These are phyloP conservation scores for Russula virescens DNA, from an alignment of 768 basidiomycete species.

Conservation along the genomic window DNA sequence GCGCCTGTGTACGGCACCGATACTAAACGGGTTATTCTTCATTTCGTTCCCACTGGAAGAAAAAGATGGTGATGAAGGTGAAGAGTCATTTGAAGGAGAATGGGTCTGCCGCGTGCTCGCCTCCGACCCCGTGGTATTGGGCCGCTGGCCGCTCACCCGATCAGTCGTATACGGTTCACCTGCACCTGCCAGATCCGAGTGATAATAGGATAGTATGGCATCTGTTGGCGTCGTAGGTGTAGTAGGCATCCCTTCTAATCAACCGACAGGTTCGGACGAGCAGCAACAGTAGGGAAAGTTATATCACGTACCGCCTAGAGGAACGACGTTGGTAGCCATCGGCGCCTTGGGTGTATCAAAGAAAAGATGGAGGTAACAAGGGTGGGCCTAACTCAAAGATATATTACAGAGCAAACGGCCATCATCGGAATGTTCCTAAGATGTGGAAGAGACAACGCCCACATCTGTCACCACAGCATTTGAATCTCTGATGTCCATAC, in stretches of 20 bases:
- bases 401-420: too few relatives aligned
- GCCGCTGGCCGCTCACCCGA: slow-evolving; percentile 12
- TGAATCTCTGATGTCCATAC: too few relatives aligned
- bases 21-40: slow-evolving; percentile 6
- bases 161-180: slow-evolving; percentile 28
- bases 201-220: slow-evolving; percentile 48
- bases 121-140: neutral
- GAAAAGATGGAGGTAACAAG: neutral
- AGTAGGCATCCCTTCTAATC: neutral
- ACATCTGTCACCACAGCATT: too few relatives aligned
- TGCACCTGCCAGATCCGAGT: slow-evolving; percentile 47
- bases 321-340: neutral
- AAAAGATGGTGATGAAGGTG: slow-evolving; percentile 4
- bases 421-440: too few relatives aligned
- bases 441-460: too few relatives aligned
- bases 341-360: neutral
- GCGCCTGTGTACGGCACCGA: slow-evolving; percentile 1
- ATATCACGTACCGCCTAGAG: neutral
- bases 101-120: neutral
- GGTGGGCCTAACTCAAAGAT: neutral
- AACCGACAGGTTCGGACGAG: neutral
- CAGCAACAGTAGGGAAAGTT: neutral
- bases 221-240: slow-evolving; percentile 35
- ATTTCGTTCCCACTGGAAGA: neutral
- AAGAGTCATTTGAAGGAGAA: slow-evolving; percentile 11